Evolutionary conservation across 1,284 basidiomycete species (phyloP).

Genomic region (Exobasidium cylindrosporum): DNA sequence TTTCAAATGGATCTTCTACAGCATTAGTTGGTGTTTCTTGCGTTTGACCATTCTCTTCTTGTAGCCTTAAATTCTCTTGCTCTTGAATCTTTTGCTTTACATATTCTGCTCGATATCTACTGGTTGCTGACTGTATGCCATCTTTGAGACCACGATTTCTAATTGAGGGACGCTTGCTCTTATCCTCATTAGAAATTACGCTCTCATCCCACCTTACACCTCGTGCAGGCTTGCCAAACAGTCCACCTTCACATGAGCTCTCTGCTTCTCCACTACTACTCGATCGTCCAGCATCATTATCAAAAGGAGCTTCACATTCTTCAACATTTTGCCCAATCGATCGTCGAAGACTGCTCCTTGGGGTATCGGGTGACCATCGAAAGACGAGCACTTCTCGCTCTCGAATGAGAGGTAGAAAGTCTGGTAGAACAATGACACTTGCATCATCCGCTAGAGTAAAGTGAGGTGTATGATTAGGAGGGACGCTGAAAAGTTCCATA

Average conservation of each 20-base stretch:
- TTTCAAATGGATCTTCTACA: neutral
- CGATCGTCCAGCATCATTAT: conserved; percentile 20
- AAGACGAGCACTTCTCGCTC: conserved; percentile 48
- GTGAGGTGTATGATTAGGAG: conserved; percentile 42
- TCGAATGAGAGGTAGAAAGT: conserved; percentile 44
- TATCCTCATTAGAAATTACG: conserved; percentile 9
- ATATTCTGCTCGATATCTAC: neutral
- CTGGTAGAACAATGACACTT: conserved; percentile 43
- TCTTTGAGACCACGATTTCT: neutral
- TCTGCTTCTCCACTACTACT: neutral
- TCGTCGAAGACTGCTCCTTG: conserved; percentile 23
- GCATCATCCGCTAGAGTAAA: conserved; percentile 39
- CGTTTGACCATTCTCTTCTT: neutral
- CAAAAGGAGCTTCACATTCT: conserved; percentile 28
- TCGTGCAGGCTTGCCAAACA: neutral
- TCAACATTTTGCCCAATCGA: conserved; percentile 1
- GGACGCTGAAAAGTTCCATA: conserved; percentile 39
- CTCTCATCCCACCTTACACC: conserved; percentile 12
- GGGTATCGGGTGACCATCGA: conserved; percentile 43
- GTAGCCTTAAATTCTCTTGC: neutral
- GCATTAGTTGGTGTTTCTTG: neutral
- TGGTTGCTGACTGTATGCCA: neutral
- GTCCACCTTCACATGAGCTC: neutral
- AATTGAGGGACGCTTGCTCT: neutral
- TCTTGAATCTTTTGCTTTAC: conserved; percentile 2